Conservation (phyloP, 495 filamentous ascomycete species). For the Evansstolkia leycettana region DNA sequence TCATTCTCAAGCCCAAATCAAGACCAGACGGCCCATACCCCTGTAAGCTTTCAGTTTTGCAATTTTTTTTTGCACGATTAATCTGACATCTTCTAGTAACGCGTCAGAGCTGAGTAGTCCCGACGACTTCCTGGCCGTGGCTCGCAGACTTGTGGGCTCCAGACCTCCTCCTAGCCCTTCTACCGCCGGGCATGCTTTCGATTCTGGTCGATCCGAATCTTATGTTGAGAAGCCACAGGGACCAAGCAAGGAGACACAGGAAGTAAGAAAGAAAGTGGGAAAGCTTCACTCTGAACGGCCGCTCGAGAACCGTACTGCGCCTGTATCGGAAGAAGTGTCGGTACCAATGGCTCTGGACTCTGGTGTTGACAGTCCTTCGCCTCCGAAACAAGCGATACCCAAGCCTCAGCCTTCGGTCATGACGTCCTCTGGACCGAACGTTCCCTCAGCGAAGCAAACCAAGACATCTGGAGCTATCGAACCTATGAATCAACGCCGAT, state of each 20-base stretch:
- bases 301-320: background rate
- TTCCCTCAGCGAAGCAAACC: too few species aligned
- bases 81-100: background rate
- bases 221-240: background rate
- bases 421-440: too few species aligned
- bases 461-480: too few species aligned
- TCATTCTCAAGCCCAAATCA: background rate
- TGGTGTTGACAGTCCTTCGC: too few species aligned
- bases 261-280: background rate
- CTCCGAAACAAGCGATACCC: background rate
- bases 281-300: background rate
- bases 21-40: constrained; percentile 6
- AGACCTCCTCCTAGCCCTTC: background rate
- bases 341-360: background rate
- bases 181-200: background rate
- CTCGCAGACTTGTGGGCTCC: background rate
- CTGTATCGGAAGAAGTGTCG: background rate
- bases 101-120: background rate
- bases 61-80: too few species aligned
- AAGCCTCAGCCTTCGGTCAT: background rate
- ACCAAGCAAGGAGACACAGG: background rate
- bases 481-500: background rate
- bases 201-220: background rate
- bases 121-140: background rate
- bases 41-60: background rate